These are phyloP conservation scores for Helicocarpus griseus DNA, from an alignment of 2,329 filamentous ascomycete genomes.

Conservation along the genomic window DNA sequence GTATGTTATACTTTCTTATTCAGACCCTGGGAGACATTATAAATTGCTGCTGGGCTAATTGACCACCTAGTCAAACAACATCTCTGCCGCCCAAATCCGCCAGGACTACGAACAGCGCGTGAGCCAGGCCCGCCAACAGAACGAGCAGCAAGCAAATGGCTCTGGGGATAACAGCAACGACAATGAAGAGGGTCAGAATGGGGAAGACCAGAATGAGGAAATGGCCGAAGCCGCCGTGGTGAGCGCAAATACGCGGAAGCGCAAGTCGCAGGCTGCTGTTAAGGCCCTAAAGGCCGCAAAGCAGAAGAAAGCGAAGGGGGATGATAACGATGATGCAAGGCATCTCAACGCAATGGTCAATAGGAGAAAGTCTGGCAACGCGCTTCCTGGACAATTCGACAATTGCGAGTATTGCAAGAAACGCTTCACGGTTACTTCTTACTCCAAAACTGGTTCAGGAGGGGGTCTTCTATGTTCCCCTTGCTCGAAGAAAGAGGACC, in stretches of 20 bases:
- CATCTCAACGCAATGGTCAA: slow-evolving; percentile 45
- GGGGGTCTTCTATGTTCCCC: slow-evolving; percentile 77
- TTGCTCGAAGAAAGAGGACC: slow-evolving; percentile 63
- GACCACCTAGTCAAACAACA: slow-evolving; percentile 48
- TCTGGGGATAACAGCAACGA: slow-evolving; percentile 15
- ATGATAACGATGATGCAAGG: slow-evolving; percentile 37
- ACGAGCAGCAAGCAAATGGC: not conserved
- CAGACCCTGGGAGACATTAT: not conserved
- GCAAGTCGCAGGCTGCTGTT: slow-evolving; percentile 38
- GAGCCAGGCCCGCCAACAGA: slow-evolving; percentile 37
- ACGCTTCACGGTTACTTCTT: slow-evolving; percentile 85
- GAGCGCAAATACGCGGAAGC: slow-evolving; percentile 46
- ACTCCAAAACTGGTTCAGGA: slow-evolving; percentile 70
- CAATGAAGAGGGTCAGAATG: slow-evolving; percentile 22
- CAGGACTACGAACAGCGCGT: slow-evolving; percentile 48
- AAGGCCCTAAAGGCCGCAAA: slow-evolving; percentile 42
- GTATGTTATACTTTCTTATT: slow-evolving; percentile 31
- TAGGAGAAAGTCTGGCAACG: slow-evolving; percentile 38
- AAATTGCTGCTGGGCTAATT: slow-evolving; percentile 2
- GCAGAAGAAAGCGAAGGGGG: slow-evolving; percentile 29
- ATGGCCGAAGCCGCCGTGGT: slow-evolving; percentile 34
- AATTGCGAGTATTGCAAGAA: slow-evolving; percentile 81
- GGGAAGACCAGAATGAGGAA: slow-evolving; percentile 24
- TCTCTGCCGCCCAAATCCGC: slow-evolving; percentile 54
- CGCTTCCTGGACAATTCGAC: slow-evolving; percentile 73